These are phyloP conservation scores for Cajanus cajan DNA, from an alignment of 306 rosid genomes.

Conservation along the genomic window DNA sequence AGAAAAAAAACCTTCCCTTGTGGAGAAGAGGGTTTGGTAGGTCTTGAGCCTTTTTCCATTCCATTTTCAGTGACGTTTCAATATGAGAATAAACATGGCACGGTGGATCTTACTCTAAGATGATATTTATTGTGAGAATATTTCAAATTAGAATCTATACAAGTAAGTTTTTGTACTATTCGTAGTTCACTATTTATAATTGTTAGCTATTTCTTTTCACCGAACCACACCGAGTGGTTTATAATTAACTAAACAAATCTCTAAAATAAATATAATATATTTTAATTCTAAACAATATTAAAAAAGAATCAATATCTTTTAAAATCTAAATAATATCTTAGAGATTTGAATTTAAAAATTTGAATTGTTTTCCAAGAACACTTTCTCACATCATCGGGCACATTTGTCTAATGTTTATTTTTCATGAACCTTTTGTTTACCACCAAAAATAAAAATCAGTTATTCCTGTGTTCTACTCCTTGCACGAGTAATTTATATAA, in stretches of 20 bases:
- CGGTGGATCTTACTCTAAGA: constrained; percentile 2
- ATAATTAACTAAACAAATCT: too few species aligned
- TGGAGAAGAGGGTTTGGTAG: neutral
- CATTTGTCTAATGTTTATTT: neutral
- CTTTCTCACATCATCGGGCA: neutral
- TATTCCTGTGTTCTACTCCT: neutral
- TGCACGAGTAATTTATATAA: neutral
- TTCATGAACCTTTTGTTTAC: neutral
- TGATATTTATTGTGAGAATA: neutral
- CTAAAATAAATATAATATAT: too few species aligned
- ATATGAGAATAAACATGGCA: neutral
- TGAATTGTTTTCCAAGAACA: too few species aligned
- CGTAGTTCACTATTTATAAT: too few species aligned
- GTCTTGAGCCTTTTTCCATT: neutral
- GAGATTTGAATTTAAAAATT: too few species aligned
- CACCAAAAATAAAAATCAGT: neutral
- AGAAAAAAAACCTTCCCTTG: too few species aligned
- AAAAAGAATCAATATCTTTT: too few species aligned
- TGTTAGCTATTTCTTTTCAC: neutral
- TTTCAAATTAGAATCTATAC: neutral
- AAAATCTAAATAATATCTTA: too few species aligned
- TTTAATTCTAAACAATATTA: too few species aligned
- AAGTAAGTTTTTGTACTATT: neutral
- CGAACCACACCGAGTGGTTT: too few species aligned
- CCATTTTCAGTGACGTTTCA: neutral